Conservation (phyloP, 2,329 filamentous ascomycete species). For the Fusarium duplospermum region DNA sequence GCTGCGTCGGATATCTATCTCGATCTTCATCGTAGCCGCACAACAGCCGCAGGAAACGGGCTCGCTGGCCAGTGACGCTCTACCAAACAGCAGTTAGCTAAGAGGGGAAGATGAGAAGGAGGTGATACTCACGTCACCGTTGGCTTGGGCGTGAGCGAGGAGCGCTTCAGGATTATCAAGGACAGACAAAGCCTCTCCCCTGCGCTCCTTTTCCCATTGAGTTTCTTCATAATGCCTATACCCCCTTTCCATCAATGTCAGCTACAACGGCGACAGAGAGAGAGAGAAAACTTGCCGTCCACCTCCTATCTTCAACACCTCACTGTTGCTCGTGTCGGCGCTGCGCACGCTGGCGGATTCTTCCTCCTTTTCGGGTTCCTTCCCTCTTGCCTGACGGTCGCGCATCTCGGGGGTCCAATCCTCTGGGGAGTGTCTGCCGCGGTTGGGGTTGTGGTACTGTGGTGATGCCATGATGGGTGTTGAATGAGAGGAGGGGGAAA, state of each 20-base stretch:
- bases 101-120: background rate
- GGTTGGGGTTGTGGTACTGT: conserved; percentile 51
- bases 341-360: background rate
- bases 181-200: conserved; percentile 63
- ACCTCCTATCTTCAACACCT: conserved; percentile 21
- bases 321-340: no score
- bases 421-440: conserved; percentile 42
- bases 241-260: no score
- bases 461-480: conserved; percentile 25
- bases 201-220: conserved; percentile 56
- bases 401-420: conserved; percentile 63
- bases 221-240: conserved; percentile 47
- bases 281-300: background rate
- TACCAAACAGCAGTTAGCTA: conserved; percentile 41
- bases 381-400: conserved; percentile 69
- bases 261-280: no score
- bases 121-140: conserved; percentile 60
- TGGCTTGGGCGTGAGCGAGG: conserved; percentile 68
- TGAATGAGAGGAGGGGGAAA: background rate
- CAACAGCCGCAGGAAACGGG: conserved; percentile 67
- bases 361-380: conserved; percentile 51
- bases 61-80: conserved; percentile 67
- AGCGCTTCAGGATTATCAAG: conserved; percentile 69
- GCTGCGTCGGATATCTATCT: background rate
- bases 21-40: conserved; percentile 60